Percentiles rank a stretch among this genome's conserved stretches.
phyloP scores from a whole-genome alignment of 148 eudicot species.

The Chenopodium berlandieri region DNA sequence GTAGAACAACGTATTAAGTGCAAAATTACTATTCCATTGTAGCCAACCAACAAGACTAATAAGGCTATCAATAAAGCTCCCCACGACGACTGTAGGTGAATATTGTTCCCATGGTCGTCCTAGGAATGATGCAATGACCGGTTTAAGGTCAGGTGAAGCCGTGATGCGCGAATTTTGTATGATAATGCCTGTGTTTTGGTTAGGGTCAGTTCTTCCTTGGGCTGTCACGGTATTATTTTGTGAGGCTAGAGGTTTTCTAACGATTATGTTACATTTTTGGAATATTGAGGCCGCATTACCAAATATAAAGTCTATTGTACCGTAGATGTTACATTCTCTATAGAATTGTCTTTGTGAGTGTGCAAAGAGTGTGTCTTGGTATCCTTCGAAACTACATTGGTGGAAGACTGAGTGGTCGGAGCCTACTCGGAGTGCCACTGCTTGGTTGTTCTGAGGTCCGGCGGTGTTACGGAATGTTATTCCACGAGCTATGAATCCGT shows the following conservation, averaged over 20 bases:
- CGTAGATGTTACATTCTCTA: conserved; percentile 42
- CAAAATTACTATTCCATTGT: conserved; percentile 38
- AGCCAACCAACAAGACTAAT: conserved; percentile 40
- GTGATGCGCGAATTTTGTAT: conserved; percentile 36
- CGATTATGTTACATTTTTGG: conserved; percentile 40
- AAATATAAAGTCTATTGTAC: conserved; percentile 46
- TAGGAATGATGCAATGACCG: conserved; percentile 23
- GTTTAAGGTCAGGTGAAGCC: conserved; percentile 34
- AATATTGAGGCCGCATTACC: conserved; percentile 48
- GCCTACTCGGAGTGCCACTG: conserved; percentile 39
- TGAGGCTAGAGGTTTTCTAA: conserved; percentile 22
- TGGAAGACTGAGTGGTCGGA: conserved; percentile 46
- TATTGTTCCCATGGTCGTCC: conserved; percentile 52
- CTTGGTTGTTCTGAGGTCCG: conserved; percentile 40
- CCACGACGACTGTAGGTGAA: conserved; percentile 32
- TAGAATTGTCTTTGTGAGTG: conserved; percentile 43
- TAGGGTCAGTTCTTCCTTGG: conserved; percentile 44
- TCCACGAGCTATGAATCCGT: conserved; percentile 36
- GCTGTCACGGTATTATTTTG: conserved; percentile 41
- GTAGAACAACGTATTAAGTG: conserved; percentile 35
- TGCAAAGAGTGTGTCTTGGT: conserved; percentile 50
- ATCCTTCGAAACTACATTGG: conserved; percentile 39
- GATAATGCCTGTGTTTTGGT: conserved; percentile 46
- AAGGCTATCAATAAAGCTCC: conserved; percentile 24
- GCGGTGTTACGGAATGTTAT: conserved; percentile 48